Evolutionary conservation across 495 filamentous ascomycete species (phyloP), one percentile per base, ranked within the genome.

Genomic region (Penicillium tannophilum): DNA sequence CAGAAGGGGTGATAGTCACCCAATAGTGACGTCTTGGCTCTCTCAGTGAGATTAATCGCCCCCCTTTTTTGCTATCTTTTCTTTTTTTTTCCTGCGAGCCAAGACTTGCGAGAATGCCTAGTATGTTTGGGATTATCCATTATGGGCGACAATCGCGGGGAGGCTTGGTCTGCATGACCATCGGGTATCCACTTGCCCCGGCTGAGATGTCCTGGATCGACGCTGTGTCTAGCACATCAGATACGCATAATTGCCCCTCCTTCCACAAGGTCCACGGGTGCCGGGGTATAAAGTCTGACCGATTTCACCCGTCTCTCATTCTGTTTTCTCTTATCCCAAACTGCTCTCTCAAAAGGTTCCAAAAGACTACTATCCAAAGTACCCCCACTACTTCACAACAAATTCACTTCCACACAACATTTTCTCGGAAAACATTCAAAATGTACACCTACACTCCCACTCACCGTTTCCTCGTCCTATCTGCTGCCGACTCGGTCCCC

Each of bases 391-490:
- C 26, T 47, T 45, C n/a, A 46, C 42, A 17, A 46, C 24, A 30
- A 43, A 6, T 1, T n/a, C 16, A 35, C 7, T 23, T 41, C 17
- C 28, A 20, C 35, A 44, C 54, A 55, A 54, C 30, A 52, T n/a
- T 33, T 33, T 19, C 31, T 42, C 54, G 54, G 54, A 54, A n/a
- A 23, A 33, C 45, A 17, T 52, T 52, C 63, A 75, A 62, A 62
- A 78, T 78, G 75, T 72, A 73, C 65, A 64, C 72, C 63, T 49
- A 67, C 58, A 72, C 72, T 56, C 60, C 73, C 58, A 64, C 68
- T 60, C 48, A 60, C 61, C 68, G 69, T 52, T 77, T 77, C 64
- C 67, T 78, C 62, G 67, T 78, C 50, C 67, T 72, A 50, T 70
- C 67, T 51, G 65, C 62, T 42, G 17, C 51, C 43, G 48, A 47